A percentile compares a stretch with the other conserved stretches of the same genome.
phyloP scores from a whole-genome alignment of 2,329 filamentous ascomycete species.

The Allantophomopsis cytisporea region DNA sequence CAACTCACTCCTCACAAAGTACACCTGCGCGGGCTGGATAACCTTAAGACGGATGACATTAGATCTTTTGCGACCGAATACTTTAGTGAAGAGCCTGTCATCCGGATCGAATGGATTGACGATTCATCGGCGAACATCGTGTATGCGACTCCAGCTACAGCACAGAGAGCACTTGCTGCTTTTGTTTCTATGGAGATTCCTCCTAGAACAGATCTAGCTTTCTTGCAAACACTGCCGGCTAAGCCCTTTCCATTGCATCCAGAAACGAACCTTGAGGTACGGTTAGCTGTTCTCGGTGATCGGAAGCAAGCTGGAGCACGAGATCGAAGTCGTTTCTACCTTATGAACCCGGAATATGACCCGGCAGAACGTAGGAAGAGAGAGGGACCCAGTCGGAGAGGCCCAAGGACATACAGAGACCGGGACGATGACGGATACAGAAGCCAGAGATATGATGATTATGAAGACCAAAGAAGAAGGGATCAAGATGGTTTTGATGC shows the following conservation, averaged over 20 bases:
- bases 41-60: constrained; percentile 69
- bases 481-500: constrained; percentile 51
- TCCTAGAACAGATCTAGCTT: constrained; percentile 28
- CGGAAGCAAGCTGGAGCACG: constrained; percentile 70
- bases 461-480: constrained; percentile 22
- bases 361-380: constrained; percentile 57
- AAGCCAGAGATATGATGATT: constrained; percentile 27
- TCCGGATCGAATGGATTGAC: constrained; percentile 84
- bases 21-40: constrained; percentile 74
- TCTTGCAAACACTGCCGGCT: constrained; percentile 52
- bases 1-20: constrained; percentile 45
- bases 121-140: constrained; percentile 82
- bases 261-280: constrained; percentile 55
- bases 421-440: constrained; percentile 32
- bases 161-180: constrained; percentile 38
- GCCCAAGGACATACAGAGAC: constrained; percentile 45
- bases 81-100: constrained; percentile 38
- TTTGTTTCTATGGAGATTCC: constrained; percentile 24
- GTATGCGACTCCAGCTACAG: constrained; percentile 43
- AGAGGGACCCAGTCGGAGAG: constrained; percentile 29
- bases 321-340: constrained; percentile 77
- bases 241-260: constrained; percentile 57
- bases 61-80: constrained; percentile 60
- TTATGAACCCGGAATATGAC: constrained; percentile 81
- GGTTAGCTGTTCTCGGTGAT: constrained; percentile 63